phyloP scores from a whole-genome alignment of 1,139 yeast species.

The Tardiomyces depauwii region DNA sequence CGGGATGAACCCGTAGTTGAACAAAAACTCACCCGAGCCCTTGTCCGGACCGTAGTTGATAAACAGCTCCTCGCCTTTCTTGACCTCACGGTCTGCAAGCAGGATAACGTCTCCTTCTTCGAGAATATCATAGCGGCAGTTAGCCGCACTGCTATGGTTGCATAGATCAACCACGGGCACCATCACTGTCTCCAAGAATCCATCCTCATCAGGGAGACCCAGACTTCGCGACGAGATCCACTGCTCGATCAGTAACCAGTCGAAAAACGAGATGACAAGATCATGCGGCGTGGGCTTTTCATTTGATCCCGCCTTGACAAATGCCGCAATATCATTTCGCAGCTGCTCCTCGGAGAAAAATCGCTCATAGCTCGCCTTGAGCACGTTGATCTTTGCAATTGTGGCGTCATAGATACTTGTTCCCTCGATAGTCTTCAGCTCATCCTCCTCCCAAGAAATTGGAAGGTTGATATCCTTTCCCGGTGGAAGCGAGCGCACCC shows the following conservation, averaged over 20 bases:
- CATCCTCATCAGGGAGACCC: constrained; percentile 12
- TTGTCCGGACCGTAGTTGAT: constrained; percentile 28
- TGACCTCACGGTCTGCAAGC: constrained; percentile 6
- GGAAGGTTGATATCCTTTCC: constrained; percentile 21
- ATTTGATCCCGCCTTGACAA: constrained; percentile 10
- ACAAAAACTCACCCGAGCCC: constrained; percentile 27
- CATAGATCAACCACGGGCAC: constrained; percentile 29
- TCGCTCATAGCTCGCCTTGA: constrained; percentile 16
- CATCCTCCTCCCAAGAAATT: constrained; percentile 19
- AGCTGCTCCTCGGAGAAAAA: constrained; percentile 10
- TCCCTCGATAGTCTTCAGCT: constrained; percentile 15
- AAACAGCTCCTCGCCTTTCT: constrained; percentile 19
- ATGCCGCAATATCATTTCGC: constrained; percentile 11
- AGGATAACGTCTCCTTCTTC: constrained; percentile 17
- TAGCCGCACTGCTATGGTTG: constrained; percentile 23
- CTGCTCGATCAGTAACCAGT: constrained; percentile 22
- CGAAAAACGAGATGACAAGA: constrained; percentile 7
- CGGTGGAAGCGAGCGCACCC: constrained; percentile 16
- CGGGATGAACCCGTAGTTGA: constrained; percentile 32
- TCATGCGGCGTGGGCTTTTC: constrained; percentile 4
- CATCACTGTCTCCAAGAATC: constrained; percentile 14
- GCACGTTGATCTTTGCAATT: constrained; percentile 15
- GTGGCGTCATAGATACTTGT: constrained; percentile 22
- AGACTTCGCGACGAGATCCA: constrained; percentile 25
- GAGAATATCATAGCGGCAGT: constrained; percentile 24